These are phyloP conservation scores for Hypholoma sublateritium DNA, from an alignment of 768 basidiomycete species.

Conservation along the genomic window DNA sequence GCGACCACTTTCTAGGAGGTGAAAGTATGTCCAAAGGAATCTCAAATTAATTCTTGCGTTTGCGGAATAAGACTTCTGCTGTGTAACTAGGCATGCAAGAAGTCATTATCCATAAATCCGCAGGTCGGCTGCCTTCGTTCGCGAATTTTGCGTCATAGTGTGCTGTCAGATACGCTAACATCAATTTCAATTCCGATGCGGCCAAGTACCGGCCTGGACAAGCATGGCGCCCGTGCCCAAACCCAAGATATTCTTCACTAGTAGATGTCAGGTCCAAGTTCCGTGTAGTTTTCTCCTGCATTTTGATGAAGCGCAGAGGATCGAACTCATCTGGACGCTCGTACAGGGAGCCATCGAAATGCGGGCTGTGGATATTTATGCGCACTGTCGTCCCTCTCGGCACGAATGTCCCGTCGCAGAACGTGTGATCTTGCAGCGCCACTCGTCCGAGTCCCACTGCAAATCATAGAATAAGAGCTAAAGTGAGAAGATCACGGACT, in stretches of 20 bases:
- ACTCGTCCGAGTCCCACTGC: slow-evolving; percentile 25
- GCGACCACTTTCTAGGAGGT: no score
- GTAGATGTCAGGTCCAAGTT: slow-evolving; percentile 14
- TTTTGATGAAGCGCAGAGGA: slow-evolving; percentile 21
- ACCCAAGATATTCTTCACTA: slow-evolving; percentile 11
- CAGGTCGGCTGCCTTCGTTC: slow-evolving; percentile 14
- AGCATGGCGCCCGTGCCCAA: slow-evolving; percentile 20
- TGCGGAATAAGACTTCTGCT: slow-evolving; percentile 1
- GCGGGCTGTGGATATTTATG: not conserved
- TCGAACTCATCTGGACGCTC: slow-evolving; percentile 18
- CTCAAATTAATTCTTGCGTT: not conserved
- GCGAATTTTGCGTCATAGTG: slow-evolving; percentile 24
- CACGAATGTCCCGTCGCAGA: slow-evolving; percentile 16
- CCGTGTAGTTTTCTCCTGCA: slow-evolving; percentile 7
- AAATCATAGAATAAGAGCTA: not conserved
- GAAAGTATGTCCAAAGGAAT: no score
- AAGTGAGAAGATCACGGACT: not conserved
- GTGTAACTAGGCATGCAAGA: slow-evolving; percentile 1
- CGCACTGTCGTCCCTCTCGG: slow-evolving; percentile 13
- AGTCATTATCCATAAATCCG: slow-evolving; percentile 3
- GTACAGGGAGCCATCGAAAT: slow-evolving; percentile 13
- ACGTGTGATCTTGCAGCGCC: slow-evolving; percentile 16
- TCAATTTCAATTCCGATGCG: slow-evolving; percentile 19
- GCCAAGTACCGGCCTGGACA: slow-evolving; percentile 23
- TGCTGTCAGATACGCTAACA: slow-evolving; percentile 20